These are phyloP conservation scores for Saccharomyces hybrid DNA, from an alignment of 1,139 yeast genomes.

Conservation along the genomic window DNA sequence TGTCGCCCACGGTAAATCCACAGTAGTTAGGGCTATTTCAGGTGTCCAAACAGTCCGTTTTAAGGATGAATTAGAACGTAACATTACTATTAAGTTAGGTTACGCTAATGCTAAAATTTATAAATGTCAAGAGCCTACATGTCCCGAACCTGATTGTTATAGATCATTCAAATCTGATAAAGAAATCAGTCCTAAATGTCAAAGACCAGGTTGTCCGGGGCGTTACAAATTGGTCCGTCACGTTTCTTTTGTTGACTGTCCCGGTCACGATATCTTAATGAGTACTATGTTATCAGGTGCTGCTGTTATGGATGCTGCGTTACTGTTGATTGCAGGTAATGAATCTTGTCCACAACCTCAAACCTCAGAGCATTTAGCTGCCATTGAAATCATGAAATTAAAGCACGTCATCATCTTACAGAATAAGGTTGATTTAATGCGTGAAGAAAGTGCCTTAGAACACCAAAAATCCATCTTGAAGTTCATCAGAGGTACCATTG, in stretches of 20 bases:
- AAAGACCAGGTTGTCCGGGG: constrained; percentile 75
- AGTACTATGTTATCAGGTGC: constrained; percentile 99
- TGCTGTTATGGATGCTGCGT: constrained; percentile 99
- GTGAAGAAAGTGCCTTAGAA: constrained; percentile 92
- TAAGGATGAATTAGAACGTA: constrained; percentile 97
- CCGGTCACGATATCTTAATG: constrained; percentile 99
- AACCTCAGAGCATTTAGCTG: constrained; percentile 98
- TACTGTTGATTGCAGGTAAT: constrained; percentile 92
- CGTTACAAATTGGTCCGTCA: constrained; percentile 89
- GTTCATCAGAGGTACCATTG: constrained; percentile 95
- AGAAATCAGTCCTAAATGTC: constrained; percentile 90
- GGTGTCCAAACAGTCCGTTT: constrained; percentile 99
- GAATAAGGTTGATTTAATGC: constrained; percentile 97
- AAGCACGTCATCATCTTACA: constrained; percentile 94
- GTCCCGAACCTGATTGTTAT: constrained; percentile 95
- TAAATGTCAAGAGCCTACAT: constrained; percentile 77
- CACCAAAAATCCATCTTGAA: constrained; percentile 88
- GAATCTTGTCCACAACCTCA: constrained; percentile 99
- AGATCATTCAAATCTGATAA: constrained; percentile 90
- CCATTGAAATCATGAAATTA: constrained; percentile 97
- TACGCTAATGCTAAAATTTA: constrained; percentile 98
- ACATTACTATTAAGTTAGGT: constrained; percentile 96
- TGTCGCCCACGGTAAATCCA: constrained; percentile 98
- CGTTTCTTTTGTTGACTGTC: constrained; percentile 98
- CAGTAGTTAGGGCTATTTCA: constrained; percentile 97